Base-by-base conservation (phyloP, 257 asterid genomes). In the Rehmannia glutinosa region DNA sequence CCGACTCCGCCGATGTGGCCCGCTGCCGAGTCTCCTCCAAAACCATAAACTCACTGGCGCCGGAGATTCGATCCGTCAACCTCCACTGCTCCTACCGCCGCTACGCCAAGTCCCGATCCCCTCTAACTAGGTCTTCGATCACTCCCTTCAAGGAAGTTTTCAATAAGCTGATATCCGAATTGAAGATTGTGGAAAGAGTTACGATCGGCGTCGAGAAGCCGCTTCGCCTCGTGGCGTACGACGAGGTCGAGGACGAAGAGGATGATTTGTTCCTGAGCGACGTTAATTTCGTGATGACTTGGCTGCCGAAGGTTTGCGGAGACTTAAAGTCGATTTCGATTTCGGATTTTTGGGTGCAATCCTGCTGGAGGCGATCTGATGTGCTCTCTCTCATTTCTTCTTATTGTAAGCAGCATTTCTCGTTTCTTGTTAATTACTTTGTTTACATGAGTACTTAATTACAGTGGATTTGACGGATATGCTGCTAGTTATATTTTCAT, bases 261-360 rank as follows among this genome's bases (percentile, higher is more conserved):
- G 84, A 80, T 65, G 94, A 86, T 72, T 62, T 87, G 86, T 81
- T 84, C 77, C 73, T 90, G 68, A 77, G 76, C 52, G 87, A 81
- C 49, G 90, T 24, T 21, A 45, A 39, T 20, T 86, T 90, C 71
- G 77, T 80, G 2, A 70, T 25, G 35, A 73, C 73, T 38, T 88
- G 97, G 92, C 73, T 90, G 76, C 84, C 88, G 1, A 61, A 20
- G 56, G 86, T 82, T 13, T 65, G 83, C 63, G 76, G 68, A 9
- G 64, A 73, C 30, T 57, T 90, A 83, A 75, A 13, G 49, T 76
- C 83, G 59, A 20, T 88, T 41, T 81, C 86, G 49, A 75, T 87
- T 30, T 82, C 92, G 42, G 95, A 90, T 80, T 87, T 82, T 49
- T 88, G 92, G 95, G 82, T 84, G 75, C 96, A 87, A 73, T 86